These are phyloP conservation scores for Ilyonectria sp. DNA, from an alignment of 2,329 filamentous ascomycete species.

Conservation along the genomic window DNA sequence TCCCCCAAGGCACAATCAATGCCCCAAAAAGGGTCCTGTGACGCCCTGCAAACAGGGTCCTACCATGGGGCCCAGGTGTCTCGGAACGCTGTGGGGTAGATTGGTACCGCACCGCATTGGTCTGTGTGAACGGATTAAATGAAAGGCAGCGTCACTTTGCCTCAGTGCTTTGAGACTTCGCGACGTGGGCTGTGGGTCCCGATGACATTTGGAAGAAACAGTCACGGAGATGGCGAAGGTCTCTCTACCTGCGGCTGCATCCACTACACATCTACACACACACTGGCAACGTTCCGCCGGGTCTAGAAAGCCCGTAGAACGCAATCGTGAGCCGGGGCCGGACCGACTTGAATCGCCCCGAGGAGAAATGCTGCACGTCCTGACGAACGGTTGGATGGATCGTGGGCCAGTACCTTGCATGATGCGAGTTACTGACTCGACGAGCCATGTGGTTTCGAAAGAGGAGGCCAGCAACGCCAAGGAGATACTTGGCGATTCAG, in stretches of 20 bases:
- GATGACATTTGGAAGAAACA: neutral
- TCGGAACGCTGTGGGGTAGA: constrained; percentile 41
- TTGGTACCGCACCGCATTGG: constrained; percentile 39
- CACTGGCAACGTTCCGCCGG: neutral
- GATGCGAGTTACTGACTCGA: constrained; percentile 31
- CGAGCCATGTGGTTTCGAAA: constrained; percentile 12
- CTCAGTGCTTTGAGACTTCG: constrained; percentile 28
- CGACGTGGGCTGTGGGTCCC: constrained; percentile 11
- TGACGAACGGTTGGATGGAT: constrained; percentile 3
- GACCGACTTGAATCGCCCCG: neutral
- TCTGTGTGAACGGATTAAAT: constrained; percentile 22
- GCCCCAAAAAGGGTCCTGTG: constrained; percentile 37
- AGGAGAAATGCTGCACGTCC: constrained; percentile 1
- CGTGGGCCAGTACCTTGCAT: constrained; percentile 39
- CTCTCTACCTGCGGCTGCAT: constrained; percentile 8
- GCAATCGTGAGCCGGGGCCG: constrained; percentile 8
- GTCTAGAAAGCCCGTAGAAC: constrained; percentile 25
- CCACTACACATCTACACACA: neutral
- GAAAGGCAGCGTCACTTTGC: constrained; percentile 13
- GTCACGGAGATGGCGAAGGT: constrained; percentile 2
- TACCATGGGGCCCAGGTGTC: constrained; percentile 30
- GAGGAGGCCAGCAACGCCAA: constrained; percentile 3
- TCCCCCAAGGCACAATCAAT: neutral
- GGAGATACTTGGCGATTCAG: constrained; percentile 9
- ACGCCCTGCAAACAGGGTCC: constrained; percentile 29